Evolutionary conservation across 2,329 filamentous ascomycete genomes (phyloP).

Genomic region (Pseudocercospora pini-densiflorae): DNA sequence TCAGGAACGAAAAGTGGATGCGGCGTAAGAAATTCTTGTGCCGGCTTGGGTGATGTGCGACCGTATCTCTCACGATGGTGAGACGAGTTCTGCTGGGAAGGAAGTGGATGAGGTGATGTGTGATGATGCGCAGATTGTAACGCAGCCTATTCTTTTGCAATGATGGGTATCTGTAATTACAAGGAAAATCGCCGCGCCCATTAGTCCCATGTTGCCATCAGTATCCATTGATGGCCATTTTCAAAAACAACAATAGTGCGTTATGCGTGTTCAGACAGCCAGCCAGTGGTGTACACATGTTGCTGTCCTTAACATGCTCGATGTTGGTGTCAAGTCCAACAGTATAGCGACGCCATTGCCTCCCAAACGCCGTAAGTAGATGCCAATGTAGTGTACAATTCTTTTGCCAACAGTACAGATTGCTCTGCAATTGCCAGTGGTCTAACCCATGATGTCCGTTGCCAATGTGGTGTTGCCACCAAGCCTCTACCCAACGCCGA

Average conservation of each 20-base stretch:
- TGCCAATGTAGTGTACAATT: slow-evolving; percentile 24
- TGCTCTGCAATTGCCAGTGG: slow-evolving; percentile 24
- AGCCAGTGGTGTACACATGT: background rate
- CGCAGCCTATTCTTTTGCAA: slow-evolving; percentile 6
- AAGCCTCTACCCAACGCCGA: slow-evolving; percentile 29
- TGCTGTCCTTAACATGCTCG: background rate
- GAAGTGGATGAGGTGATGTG: background rate
- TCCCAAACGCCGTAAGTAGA: slow-evolving; percentile 22
- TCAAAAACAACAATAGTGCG: background rate
- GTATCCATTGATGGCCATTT: background rate
- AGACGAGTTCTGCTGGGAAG: slow-evolving; percentile 2
- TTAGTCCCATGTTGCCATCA: slow-evolving; percentile 5
- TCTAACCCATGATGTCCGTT: slow-evolving; percentile 24
- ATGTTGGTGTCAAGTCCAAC: background rate
- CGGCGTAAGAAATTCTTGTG: slow-evolving; percentile 16
- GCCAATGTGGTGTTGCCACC: slow-evolving; percentile 24
- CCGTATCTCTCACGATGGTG: slow-evolving; percentile 8
- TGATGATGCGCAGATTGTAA: background rate
- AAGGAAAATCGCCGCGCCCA: slow-evolving; percentile 16
- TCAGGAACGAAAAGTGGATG: slow-evolving; percentile 2
- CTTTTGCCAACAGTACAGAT: slow-evolving; percentile 26
- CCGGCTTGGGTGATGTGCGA: slow-evolving; percentile 9
- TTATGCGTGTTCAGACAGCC: slow-evolving; percentile 8
- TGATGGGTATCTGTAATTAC: slow-evolving; percentile 25
- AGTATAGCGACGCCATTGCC: slow-evolving; percentile 1